Evolutionary conservation across 2,329 filamentous ascomycete species (phyloP).

Genomic region (Aspergillus vadensis): DNA sequence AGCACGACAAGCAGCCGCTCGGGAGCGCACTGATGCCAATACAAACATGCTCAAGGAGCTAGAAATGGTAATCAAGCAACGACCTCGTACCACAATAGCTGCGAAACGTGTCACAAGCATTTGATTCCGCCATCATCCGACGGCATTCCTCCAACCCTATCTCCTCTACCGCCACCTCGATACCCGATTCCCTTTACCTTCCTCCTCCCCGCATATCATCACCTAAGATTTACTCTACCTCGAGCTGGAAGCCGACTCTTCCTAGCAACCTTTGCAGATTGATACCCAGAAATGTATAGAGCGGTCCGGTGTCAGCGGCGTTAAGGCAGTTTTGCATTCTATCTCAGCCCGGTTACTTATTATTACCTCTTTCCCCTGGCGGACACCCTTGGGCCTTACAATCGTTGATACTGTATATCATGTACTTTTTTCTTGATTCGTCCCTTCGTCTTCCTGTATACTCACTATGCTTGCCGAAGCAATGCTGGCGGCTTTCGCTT

Average conservation of each 20-base stretch:
- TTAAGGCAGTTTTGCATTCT: slow-evolving; percentile 22
- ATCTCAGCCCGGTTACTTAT: slow-evolving; percentile 14
- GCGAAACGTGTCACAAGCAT: slow-evolving; percentile 49
- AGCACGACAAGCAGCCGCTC: slow-evolving; percentile 68
- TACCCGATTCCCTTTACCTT: not conserved
- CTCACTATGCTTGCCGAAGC: not conserved
- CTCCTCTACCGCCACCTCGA: not conserved
- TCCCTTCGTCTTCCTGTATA: slow-evolving; percentile 4
- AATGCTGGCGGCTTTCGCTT: not conserved
- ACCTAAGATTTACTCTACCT: slow-evolving; percentile 7
- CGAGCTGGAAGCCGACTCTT: slow-evolving; percentile 19
- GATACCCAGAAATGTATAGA: slow-evolving; percentile 41
- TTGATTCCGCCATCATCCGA: slow-evolving; percentile 26
- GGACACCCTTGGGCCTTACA: not conserved
- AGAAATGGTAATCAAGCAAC: slow-evolving; percentile 77
- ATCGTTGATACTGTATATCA: not conserved
- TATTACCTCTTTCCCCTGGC: slow-evolving; percentile 4
- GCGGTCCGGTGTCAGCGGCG: slow-evolving; percentile 35
- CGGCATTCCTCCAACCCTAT: not conserved
- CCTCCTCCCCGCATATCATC: slow-evolving; percentile 9
- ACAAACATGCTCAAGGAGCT: slow-evolving; percentile 90
- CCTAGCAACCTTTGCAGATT: slow-evolving; percentile 25
- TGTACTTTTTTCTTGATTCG: not conserved
- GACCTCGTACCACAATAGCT: slow-evolving; percentile 42
- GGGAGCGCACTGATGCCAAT: slow-evolving; percentile 76